Base-by-base conservation (phyloP, 2,329 filamentous ascomycete species). In the Tolypocladium endophyticum region DNA sequence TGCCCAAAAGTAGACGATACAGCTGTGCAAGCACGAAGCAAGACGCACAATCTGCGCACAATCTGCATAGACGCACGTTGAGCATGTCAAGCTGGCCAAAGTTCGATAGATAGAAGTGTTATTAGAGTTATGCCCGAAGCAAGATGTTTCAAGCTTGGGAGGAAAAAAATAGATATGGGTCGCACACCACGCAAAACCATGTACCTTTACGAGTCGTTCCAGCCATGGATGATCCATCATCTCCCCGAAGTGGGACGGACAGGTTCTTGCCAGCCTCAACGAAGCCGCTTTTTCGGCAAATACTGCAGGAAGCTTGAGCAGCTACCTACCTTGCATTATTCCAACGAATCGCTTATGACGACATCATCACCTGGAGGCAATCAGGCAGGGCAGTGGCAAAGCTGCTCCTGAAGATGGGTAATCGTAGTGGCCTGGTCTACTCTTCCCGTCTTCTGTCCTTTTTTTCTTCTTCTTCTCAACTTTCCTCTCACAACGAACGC, bases 1-100 rank as follows among this genome's bases (percentile, higher is more conserved):
- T 23, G 58, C 55, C 58, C 67, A 68, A 64, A 53, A 30, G 36
- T 57, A 56, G n/a, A 53, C 8, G 4, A 53, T n/a, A 35, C 30
- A 54, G 30, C 11, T 14, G 18, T 33, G 50, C 50, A 54, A 14
- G 50, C 14, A 11, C 20, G 20, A n/a, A 30, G 16, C 5, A 54
- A 33, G 47, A 30, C 7, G 30, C 50, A 36, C 30, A 23, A 16
- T 12, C 23, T 36, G 30, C 7, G 30, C 50, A 36, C 30, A 23
- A 16, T 12, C 23, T 36, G 30, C 30, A 6, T 36, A 36, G 18
- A 20, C 20, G 14, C 30, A 54, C 18, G 9, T 23, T 23, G 50
- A 20, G 36, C 23, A 23, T 36, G 12, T 28, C 20, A 11, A 2
- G 9, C 3, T 3, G 50, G 30, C 11, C 11, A n/a, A 20, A 23